Conservation (phyloP, 2,329 filamentous ascomycete genomes). For the Fusarium armeniacum region DNA sequence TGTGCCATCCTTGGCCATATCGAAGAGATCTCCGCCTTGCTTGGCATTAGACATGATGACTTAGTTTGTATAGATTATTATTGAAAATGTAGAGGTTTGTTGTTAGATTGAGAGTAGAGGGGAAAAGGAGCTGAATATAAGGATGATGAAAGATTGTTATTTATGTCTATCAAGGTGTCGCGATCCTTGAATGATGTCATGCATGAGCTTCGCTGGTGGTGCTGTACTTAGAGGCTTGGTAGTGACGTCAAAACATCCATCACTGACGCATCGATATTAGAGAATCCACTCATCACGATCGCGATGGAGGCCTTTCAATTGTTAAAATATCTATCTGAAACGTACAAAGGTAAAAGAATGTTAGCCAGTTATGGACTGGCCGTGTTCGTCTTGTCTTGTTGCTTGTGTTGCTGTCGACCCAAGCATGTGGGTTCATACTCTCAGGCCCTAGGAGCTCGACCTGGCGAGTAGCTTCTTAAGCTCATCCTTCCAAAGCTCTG, state of each 20-base stretch:
- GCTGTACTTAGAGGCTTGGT: background rate
- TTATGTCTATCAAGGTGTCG: conserved; percentile 8
- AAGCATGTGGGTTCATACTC: background rate
- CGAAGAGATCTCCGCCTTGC: conserved; percentile 34
- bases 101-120: fast-evolving
- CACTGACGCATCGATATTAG: conserved; percentile 35
- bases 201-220: background rate
- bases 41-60: conserved; percentile 23
- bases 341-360: fast-evolving
- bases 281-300: background rate
- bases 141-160: background rate
- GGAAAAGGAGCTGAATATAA: fast-evolving
- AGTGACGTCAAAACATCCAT: conserved; percentile 28
- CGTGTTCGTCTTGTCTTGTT: background rate
- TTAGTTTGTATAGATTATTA: fast-evolving
- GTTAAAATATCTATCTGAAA: fast-evolving
- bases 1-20: conserved; percentile 39
- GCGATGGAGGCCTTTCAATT: fast-evolving
- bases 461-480: conserved; percentile 8
- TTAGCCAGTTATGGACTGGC: background rate
- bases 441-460: background rate
- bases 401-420: background rate
- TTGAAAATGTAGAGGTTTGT: fast-evolving
- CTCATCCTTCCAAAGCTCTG: conserved; percentile 32
- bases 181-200: conserved; percentile 29